Evolutionary conservation across 129 eudicot genomes (phyloP).

Genomic region (Tagetes erecta): DNA sequence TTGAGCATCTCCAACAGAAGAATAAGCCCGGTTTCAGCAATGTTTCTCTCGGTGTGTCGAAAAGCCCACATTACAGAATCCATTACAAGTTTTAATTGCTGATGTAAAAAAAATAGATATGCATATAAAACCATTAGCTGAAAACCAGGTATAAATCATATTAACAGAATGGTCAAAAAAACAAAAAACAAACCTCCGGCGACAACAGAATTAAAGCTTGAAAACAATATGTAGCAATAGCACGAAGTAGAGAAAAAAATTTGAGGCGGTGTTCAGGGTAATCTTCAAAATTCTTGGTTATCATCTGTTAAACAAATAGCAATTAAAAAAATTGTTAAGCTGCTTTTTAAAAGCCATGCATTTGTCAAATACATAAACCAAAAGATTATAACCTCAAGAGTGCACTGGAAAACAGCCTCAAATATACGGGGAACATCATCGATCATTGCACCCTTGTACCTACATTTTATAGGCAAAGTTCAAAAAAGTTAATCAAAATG

Average conservation of each 20-base stretch:
- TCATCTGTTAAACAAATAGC: slow-evolving; percentile 62
- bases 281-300: slow-evolving; percentile 96
- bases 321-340: not conserved
- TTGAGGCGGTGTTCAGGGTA: slow-evolving; percentile 98
- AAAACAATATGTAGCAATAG: slow-evolving; percentile 94
- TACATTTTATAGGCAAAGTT: slow-evolving; percentile 22
- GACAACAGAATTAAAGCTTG: slow-evolving; percentile 84
- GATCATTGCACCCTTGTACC: slow-evolving; percentile 89
- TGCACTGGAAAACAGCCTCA: slow-evolving; percentile 92
- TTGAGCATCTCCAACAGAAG: slow-evolving; percentile 92
- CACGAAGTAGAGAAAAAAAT: slow-evolving; percentile 89
- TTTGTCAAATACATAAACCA: not conserved
- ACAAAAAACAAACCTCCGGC: slow-evolving; percentile 60
- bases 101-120: slow-evolving; percentile 20
- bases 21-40: slow-evolving; percentile 95
- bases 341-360: not conserved
- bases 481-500: slow-evolving; percentile 1
- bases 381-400: slow-evolving; percentile 67
- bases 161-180: not conserved
- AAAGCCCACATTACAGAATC: slow-evolving; percentile 99
- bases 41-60: slow-evolving; percentile 97
- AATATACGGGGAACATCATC: slow-evolving; percentile 97
- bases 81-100: slow-evolving; percentile 98
- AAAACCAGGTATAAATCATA: not conserved
- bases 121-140: not conserved